These are phyloP conservation scores for Solanum hybrid DNA, from an alignment of 305 asterid species.

Conservation along the genomic window DNA sequence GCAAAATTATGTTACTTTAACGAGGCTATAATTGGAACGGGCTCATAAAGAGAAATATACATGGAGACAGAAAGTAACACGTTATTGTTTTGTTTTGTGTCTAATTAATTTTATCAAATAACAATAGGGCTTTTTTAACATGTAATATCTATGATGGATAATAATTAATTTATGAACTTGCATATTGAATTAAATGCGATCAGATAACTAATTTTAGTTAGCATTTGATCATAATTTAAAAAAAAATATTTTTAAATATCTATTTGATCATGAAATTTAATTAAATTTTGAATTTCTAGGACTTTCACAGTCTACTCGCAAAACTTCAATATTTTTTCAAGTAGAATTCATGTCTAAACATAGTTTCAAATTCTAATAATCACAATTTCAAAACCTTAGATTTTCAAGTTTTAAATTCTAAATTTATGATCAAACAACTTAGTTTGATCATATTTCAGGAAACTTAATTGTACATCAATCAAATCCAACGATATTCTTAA, in stretches of 20 bases:
- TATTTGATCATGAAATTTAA: too few relatives aligned
- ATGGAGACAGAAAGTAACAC: not conserved
- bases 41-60: not conserved
- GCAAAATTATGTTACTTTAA: not conserved
- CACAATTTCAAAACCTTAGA: not conserved
- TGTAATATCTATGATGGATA: not conserved
- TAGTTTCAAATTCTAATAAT: too few relatives aligned
- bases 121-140: not conserved
- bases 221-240: too few relatives aligned
- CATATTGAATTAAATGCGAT: not conserved
- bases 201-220: not conserved
- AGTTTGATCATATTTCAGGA: not conserved
- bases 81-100: not conserved
- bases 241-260: too few relatives aligned
- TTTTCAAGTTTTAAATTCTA: not conserved
- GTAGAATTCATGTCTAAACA: not conserved
- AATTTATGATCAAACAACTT: not conserved
- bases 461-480: not conserved
- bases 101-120: not conserved
- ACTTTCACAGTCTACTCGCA: not conserved
- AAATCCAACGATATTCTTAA: not conserved
- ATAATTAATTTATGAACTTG: not conserved
- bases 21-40: not conserved
- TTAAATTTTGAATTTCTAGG: too few relatives aligned
- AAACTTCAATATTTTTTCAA: not conserved